Conservation (phyloP, 139 green algal genomes). For the Coelastrella sp. region DNA sequence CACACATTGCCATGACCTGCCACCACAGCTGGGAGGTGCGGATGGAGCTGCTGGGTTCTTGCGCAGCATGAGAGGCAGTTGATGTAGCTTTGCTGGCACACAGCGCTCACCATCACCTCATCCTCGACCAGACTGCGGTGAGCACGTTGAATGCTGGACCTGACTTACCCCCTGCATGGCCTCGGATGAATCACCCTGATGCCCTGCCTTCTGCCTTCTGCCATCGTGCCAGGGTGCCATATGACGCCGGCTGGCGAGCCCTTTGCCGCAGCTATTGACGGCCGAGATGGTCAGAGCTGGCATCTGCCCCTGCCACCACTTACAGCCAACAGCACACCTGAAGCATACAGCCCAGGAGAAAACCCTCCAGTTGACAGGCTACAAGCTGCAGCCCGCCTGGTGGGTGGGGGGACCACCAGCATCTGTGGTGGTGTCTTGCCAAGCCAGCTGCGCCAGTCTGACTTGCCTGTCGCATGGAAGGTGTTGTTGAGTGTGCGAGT, state of each 20-base stretch:
- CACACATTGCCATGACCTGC: slow-evolving; percentile 93
- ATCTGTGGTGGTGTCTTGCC: too few relatives aligned
- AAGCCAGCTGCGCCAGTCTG: too few relatives aligned
- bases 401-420: slow-evolving; percentile 35
- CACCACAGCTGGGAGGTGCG: slow-evolving; percentile 90
- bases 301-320: slow-evolving; percentile 84
- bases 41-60: background rate
- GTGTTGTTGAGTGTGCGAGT: background rate
- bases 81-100: too few relatives aligned
- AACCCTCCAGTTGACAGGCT: slow-evolving; percentile 67
- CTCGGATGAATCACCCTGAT: too few relatives aligned
- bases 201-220: too few relatives aligned
- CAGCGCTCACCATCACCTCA: too few relatives aligned
- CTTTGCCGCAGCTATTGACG: slow-evolving; percentile 79
- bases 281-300: slow-evolving; percentile 77
- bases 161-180: too few relatives aligned
- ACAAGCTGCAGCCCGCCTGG: slow-evolving; percentile 66
- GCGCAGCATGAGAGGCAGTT: background rate
- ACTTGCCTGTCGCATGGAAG: background rate
- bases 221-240: slow-evolving; percentile 56
- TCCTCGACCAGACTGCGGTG: background rate
- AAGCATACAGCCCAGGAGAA: slow-evolving; percentile 80
- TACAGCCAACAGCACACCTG: slow-evolving; percentile 59
- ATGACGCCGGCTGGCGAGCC: slow-evolving; percentile 63
- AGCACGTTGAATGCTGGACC: too few relatives aligned